Conservation (phyloP, 2,329 filamentous ascomycete genomes). For the Septoria petroselini region DNA sequence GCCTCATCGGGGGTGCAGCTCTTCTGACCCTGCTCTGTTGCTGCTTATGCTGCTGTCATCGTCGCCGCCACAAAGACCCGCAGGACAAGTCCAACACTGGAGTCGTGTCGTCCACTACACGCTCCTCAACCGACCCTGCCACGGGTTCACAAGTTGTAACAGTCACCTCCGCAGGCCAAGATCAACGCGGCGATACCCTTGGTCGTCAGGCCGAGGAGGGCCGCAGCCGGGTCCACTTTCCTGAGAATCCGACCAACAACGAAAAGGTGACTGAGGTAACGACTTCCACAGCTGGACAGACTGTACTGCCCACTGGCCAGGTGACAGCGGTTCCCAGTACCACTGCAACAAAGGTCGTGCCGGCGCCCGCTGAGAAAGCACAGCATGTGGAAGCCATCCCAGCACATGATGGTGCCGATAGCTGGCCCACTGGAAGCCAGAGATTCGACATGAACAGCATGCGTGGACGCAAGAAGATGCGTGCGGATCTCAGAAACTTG, state of each 20-base stretch:
- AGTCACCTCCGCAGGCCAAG: not conserved
- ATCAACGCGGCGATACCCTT: slow-evolving; percentile 22
- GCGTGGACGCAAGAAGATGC: slow-evolving; percentile 22
- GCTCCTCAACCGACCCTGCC: slow-evolving; percentile 5
- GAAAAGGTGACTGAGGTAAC: not conserved
- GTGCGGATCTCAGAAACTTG: slow-evolving; percentile 10
- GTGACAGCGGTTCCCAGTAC: slow-evolving; percentile 1
- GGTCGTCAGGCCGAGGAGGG: slow-evolving; percentile 31
- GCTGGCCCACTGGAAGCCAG: slow-evolving; percentile 20
- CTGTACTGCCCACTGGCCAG: not conserved
- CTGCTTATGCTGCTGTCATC: slow-evolving; percentile 6
- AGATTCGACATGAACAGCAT: slow-evolving; percentile 25
- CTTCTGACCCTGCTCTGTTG: slow-evolving; percentile 6
- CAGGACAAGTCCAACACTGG: not conserved
- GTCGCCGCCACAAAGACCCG: slow-evolving; percentile 1
- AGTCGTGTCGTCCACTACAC: slow-evolving; percentile 3
- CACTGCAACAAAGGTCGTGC: slow-evolving; percentile 11
- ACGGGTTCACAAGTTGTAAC: not conserved
- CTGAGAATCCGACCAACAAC: slow-evolving; percentile 7
- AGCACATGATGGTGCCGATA: slow-evolving; percentile 24
- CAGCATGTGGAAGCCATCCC: slow-evolving; percentile 22
- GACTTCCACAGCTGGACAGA: not conserved
- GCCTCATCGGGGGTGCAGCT: not conserved
- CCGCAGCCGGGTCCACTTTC: slow-evolving; percentile 27
- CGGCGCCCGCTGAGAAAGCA: slow-evolving; percentile 7